Conservation (phyloP, 202 grass and related monocot species). For the Setaria viridis region DNA sequence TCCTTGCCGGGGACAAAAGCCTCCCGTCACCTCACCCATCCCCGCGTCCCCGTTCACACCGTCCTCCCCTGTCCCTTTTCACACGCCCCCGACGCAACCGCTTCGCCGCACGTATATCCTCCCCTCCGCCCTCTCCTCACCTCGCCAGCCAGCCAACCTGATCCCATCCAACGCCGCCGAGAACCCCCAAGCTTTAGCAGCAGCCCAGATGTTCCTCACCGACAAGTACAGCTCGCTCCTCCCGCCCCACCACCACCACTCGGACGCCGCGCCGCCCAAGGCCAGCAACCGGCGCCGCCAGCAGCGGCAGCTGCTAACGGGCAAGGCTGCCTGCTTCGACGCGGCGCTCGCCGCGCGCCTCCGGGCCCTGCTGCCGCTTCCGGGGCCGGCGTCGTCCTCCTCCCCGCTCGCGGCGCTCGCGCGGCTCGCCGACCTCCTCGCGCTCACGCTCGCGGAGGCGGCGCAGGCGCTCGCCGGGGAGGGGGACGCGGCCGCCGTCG, state of each 20-base stretch:
- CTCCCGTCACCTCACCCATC: conserved; percentile 28
- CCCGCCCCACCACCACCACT: conserved; percentile 13
- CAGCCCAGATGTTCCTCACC: conserved; percentile 66
- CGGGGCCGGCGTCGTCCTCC: background rate
- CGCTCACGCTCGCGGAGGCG: conserved; percentile 54
- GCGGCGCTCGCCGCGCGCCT: conserved; percentile 58
- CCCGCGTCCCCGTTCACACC: background rate
- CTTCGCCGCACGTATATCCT: conserved; percentile 40
- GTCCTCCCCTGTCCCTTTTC: conserved; percentile 13
- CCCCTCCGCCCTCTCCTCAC: background rate
- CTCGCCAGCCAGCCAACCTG: background rate
- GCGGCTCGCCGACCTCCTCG: conserved; percentile 62
- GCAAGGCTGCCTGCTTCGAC: conserved; percentile 35
- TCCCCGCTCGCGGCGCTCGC: conserved; percentile 57
- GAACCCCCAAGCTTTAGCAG: background rate
- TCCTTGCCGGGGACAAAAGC: conserved; percentile 45
- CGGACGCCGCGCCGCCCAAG: background rate
- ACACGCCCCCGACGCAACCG: conserved; percentile 35
- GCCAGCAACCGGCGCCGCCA: background rate
- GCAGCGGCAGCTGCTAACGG: background rate
- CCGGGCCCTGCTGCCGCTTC: conserved; percentile 48
- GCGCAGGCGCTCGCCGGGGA: conserved; percentile 32
- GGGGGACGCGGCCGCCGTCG: conserved; percentile 31
- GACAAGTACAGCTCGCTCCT: conserved; percentile 60
- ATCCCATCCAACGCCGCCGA: background rate